Evolutionary conservation across 1,284 basidiomycete species (phyloP).

Genomic region (Fomes fomentarius): DNA sequence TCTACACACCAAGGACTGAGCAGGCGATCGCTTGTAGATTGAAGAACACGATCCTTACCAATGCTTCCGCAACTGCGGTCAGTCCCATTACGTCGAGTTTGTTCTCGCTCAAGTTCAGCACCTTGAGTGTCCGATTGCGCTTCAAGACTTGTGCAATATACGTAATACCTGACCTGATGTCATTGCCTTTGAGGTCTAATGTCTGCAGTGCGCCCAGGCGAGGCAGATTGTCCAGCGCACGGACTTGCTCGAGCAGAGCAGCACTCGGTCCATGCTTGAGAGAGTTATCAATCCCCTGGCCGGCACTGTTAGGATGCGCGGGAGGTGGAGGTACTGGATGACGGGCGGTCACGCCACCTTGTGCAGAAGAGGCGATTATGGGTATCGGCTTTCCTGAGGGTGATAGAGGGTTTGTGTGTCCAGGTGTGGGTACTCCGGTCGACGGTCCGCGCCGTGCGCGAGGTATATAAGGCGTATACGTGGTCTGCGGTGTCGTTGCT

Average conservation of each 20-base stretch:
- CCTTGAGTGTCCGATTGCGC: conserved; percentile 92
- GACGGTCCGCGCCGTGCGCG: conserved; percentile 51
- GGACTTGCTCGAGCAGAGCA: conserved; percentile 77
- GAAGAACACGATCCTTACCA: conserved; percentile 52
- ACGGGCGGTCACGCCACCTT: conserved; percentile 79
- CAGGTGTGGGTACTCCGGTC: conserved; percentile 33
- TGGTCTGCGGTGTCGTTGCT: conserved; percentile 59
- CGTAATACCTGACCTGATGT: conserved; percentile 84
- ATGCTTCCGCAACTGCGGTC: conserved; percentile 83
- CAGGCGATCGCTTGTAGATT: not conserved
- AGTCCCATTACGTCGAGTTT: conserved; percentile 87
- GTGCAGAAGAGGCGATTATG: conserved; percentile 73
- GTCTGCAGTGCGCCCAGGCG: conserved; percentile 85
- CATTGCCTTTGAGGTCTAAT: conserved; percentile 91
- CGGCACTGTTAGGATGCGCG: conserved; percentile 16
- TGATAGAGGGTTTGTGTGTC: conserved; percentile 52
- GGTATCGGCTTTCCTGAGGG: conserved; percentile 61
- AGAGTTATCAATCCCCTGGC: conserved; percentile 13
- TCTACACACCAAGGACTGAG: conserved; percentile 46
- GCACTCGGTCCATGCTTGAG: conserved; percentile 64
- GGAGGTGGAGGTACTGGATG: conserved; percentile 42
- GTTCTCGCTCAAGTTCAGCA: conserved; percentile 94
- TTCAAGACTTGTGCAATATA: conserved; percentile 96
- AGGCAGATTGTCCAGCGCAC: conserved; percentile 84
- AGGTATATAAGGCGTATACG: conserved; percentile 82